Percentiles rank a stretch among this genome's conserved stretches.
phyloP scores from a whole-genome alignment of 2,329 filamentous ascomycete species.

The Alternaria triticina region DNA sequence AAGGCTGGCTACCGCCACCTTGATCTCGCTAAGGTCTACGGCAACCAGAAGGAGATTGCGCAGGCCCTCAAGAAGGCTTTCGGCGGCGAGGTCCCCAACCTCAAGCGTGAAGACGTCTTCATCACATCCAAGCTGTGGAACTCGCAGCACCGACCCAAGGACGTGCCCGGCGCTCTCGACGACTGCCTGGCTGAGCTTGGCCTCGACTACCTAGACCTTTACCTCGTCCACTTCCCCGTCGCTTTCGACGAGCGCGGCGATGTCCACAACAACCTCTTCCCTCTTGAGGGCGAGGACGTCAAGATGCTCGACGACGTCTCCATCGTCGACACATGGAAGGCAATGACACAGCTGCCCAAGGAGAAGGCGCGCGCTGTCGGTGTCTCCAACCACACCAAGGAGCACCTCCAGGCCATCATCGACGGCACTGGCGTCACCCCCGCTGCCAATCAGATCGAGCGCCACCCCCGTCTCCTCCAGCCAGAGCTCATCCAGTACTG shows the following conservation, averaged over 20 bases:
- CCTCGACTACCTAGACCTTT: slow-evolving; percentile 88
- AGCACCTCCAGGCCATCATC: slow-evolving; percentile 60
- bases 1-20: slow-evolving; percentile 42
- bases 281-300: slow-evolving; percentile 27
- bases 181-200: slow-evolving; percentile 76
- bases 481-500: slow-evolving; percentile 37
- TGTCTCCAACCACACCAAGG: slow-evolving; percentile 40
- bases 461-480: slow-evolving; percentile 37
- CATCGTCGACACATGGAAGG: slow-evolving; percentile 42
- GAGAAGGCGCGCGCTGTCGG: slow-evolving; percentile 39
- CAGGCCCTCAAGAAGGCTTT: slow-evolving; percentile 37
- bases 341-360: slow-evolving; percentile 50
- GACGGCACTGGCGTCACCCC: slow-evolving; percentile 46
- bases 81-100: slow-evolving; percentile 55
- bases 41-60: slow-evolving; percentile 41
- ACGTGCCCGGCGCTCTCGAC: slow-evolving; percentile 75
- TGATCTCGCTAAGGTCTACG: slow-evolving; percentile 40
- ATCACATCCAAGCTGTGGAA: slow-evolving; percentile 86
- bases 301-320: slow-evolving; percentile 64
- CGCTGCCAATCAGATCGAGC: slow-evolving; percentile 41
- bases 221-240: slow-evolving; percentile 74
- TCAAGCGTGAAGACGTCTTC: slow-evolving; percentile 49
- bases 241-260: slow-evolving; percentile 59
- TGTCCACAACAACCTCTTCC: slow-evolving; percentile 34
- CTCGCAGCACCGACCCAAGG: slow-evolving; percentile 74